A percentile compares a stretch with the other conserved stretches of the same genome.
Evolutionary conservation across 176 grass and related monocot genomes (phyloP).

Genomic region (Aegilops bicornis): DNA sequence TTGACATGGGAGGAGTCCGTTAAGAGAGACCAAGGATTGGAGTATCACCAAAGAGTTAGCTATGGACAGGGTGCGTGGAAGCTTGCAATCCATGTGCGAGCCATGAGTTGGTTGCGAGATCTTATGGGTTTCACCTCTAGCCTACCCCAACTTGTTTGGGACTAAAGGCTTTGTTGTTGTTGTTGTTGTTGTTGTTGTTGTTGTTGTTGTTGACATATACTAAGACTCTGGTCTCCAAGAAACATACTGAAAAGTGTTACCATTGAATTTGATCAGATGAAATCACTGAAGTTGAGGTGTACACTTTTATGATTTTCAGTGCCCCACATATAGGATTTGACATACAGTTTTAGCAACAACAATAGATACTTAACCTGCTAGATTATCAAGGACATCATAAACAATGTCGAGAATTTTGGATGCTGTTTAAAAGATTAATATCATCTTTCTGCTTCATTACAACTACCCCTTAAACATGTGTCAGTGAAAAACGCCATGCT

Average conservation of each 20-base stretch:
- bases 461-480: not conserved
- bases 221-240: not conserved
- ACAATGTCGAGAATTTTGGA: not conserved
- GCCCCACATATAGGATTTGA: not conserved
- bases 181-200: no score
- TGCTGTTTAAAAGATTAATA: not conserved
- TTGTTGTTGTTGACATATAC: no score
- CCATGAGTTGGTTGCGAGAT: no score
- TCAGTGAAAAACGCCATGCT: not conserved
- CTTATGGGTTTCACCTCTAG: no score
- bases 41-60: no score
- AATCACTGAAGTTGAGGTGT: not conserved
- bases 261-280: not conserved
- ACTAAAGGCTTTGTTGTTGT: no score
- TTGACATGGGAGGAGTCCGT: no score
- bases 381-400: not conserved
- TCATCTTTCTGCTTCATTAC: not conserved
- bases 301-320: not conserved
- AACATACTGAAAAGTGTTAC: not conserved
- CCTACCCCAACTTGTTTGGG: no score
- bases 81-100: no score
- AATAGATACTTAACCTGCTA: not conserved
- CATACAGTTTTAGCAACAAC: not conserved
- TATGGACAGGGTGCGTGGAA: no score
- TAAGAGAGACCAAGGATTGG: no score